Evolutionary conservation across 2,329 filamentous ascomycete genomes (phyloP).

Genomic region (Diaporthe caulivora): DNA sequence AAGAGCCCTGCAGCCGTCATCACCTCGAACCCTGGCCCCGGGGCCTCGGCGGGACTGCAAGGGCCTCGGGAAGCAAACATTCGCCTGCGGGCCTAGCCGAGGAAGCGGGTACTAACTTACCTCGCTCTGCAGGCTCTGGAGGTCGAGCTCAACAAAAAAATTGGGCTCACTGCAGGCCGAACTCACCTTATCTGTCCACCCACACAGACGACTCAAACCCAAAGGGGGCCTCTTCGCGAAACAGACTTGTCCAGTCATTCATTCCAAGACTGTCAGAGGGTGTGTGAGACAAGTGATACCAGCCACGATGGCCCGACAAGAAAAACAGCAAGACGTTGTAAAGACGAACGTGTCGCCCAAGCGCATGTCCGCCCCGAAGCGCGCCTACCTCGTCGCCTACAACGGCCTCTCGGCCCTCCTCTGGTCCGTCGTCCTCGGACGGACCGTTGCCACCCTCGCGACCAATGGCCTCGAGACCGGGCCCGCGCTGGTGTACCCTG

Average conservation of each 20-base stretch:
- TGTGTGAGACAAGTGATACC: no score
- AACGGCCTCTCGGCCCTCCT: slow-evolving; percentile 56
- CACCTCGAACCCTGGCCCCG: background rate
- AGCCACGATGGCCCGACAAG: slow-evolving; percentile 42
- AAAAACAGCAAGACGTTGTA: slow-evolving; percentile 40
- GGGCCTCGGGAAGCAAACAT: background rate
- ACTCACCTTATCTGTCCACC: background rate
- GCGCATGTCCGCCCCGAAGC: slow-evolving; percentile 47
- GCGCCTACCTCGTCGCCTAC: slow-evolving; percentile 39
- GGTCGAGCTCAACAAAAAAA: slow-evolving; percentile 31
- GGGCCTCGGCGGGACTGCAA: background rate
- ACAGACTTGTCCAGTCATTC: background rate
- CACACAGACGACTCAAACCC: background rate
- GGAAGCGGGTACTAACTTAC: background rate
- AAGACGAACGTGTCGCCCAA: slow-evolving; percentile 39
- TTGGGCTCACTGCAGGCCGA: background rate
- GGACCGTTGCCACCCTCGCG: slow-evolving; percentile 69
- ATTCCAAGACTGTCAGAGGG: fast-evolving
- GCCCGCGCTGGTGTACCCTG: slow-evolving; percentile 70
- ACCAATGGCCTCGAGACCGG: slow-evolving; percentile 53
- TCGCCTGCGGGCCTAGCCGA: slow-evolving; percentile 14
- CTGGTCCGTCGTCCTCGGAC: slow-evolving; percentile 82
- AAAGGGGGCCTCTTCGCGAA: background rate
- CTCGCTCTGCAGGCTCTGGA: background rate
- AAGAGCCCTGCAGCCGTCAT: background rate